Base-by-base conservation (phyloP, 169 alveolate species). In the Amoebophrya sp. region DNA sequence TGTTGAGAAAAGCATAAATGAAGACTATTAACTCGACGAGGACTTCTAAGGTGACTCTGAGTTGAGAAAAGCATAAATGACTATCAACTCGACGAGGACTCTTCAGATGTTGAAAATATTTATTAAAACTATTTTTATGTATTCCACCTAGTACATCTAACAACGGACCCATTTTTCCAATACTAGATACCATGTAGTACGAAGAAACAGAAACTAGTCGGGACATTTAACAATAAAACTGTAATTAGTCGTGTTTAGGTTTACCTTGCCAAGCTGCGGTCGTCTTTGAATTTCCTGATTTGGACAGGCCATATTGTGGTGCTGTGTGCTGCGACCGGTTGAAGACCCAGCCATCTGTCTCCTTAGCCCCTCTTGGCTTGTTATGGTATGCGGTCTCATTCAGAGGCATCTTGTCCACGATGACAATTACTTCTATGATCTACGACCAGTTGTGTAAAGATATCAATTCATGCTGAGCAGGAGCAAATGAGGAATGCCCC, bases 281-380 rank as follows among this genome's bases (percentile, higher is more conserved):
- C n/a, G n/a, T n/a, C 33, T 65, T 65, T 10, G 26, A 1, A 36
- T 65, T 65, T 18, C 83, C 83, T 26, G 83, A 29, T 65, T 65
- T 65, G 83, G 18, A 26, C 38, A 65, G n/a, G 83, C 83, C 83
- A 18, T 65, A 65, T 36, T 65, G 83, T 36, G 83, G 83, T 6
- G 83, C 83, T 26, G 83, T 65, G 33, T 65, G 83, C 83, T 65
- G 83, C 83, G 83, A 6, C 26, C 83, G 18, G 83, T 65, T 65
- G 83, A 65, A 65, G 83, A 18, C 26, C 83, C 83, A 65, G 10
- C 83, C 83, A 36, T 65, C 83, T 29, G 26, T 65, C 26, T 65
- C 83, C 83, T 65, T 65, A 6, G 83, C 83, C 2, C 83, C 83
- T 36, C 83, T 29, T 26, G 83, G 12, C 83, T 18, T 65, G 83